These are phyloP conservation scores for Sugiyamaella chiloensis DNA, from an alignment of 805 yeast species.

Conservation along the genomic window DNA sequence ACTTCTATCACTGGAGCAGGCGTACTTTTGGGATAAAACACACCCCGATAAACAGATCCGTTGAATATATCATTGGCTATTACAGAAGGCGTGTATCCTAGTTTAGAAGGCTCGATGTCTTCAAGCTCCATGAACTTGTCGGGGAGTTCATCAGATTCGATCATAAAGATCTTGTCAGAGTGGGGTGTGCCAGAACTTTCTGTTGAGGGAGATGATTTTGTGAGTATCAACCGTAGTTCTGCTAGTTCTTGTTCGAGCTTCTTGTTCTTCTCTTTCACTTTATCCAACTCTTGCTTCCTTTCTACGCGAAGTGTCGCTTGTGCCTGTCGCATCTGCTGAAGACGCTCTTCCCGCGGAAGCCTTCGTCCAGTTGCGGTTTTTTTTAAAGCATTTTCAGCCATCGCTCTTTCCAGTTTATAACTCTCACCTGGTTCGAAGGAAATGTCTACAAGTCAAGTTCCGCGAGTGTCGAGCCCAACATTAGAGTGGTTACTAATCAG, in stretches of 20 bases:
- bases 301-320: neutral
- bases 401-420: too few relatives aligned
- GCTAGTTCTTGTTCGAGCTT: neutral
- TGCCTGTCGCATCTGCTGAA: neutral
- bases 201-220: neutral
- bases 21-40: neutral
- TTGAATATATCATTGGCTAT: neutral
- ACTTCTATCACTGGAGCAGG: neutral
- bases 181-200: neutral
- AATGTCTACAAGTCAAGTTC: too few relatives aligned
- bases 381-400: neutral
- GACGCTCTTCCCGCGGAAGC: conserved; percentile 1
- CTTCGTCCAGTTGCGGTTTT: neutral
- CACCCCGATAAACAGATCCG: neutral
- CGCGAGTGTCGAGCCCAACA: too few relatives aligned
- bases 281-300: neutral
- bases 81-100: neutral
- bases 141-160: too few relatives aligned
- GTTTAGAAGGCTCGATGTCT: neutral
- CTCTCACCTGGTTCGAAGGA: too few relatives aligned
- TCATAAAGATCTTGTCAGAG: too few relatives aligned
- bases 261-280: neutral
- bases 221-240: too few relatives aligned
- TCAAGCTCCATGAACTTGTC: too few relatives aligned
- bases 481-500: too few relatives aligned